Base-by-base conservation (phyloP, 345 rosid species). In the Conringia planisiliqua region DNA sequence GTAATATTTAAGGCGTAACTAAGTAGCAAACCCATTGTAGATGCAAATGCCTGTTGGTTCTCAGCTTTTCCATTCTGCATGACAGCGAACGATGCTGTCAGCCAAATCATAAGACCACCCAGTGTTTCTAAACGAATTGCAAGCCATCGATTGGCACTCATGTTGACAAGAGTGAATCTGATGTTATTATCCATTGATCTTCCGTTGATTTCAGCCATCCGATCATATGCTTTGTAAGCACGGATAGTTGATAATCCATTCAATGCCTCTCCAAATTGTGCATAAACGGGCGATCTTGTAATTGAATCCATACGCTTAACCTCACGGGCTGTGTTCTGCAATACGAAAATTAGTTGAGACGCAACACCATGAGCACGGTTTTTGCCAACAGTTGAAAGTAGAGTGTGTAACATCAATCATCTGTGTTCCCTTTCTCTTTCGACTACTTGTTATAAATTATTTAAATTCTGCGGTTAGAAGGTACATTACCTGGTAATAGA, bases 71-170 rank as follows among this genome's bases (percentile, higher is more conserved):
- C 97, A 80, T 95, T 95, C 79, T 95, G 98, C 98, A 89, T 82
- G 67, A 95, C 98, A 16, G 99, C 98, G 75, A 95, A 95, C 3
- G 98, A 89, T 36, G 99, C 98, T 27, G 99, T 95, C 66, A 90
- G 80, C 99, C 99, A 95, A 75, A 95, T 92, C 99, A 95, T 95
- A 42, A 95, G 85, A 72, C 99, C 98, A 50, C 99, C 99, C 60
- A 95, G 59, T 43, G 85, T 86, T 82, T 95, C 99, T 71, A 95
- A 80, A 40, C 99, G 97, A 73, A 95, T 92, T 18, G 66, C 96
- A 2, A 95, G 98, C 99, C 99, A 95, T 40, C 99, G 89, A 43
- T 95, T 95, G 24, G 87, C 91, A 79, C 97, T 76, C 92, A 87
- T 95, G 84, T 86, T 95, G 56, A 92, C 94, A 42, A 90, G 96